These are phyloP conservation scores for Chaetomiaceae sp. DNA, from an alignment of 2,329 filamentous ascomycete species.

Conservation along the genomic window DNA sequence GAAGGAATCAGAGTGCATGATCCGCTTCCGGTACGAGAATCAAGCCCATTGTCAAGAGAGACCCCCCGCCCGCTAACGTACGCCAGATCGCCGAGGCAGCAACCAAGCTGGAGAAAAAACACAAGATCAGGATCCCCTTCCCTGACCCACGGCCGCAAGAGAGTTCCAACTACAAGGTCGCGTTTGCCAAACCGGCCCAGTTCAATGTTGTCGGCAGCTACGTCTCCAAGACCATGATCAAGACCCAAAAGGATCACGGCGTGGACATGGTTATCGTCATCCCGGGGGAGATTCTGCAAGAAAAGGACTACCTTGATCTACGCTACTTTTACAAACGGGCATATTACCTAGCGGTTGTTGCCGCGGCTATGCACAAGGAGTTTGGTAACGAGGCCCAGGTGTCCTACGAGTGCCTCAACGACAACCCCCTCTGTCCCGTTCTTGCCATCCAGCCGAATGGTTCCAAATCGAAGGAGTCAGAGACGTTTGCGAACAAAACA, in stretches of 20 bases:
- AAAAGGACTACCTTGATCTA: slow-evolving; percentile 90
- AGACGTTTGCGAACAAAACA: slow-evolving; percentile 28
- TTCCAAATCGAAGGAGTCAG: slow-evolving; percentile 24
- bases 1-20: slow-evolving; percentile 49
- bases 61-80: neutral
- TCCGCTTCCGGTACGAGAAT: slow-evolving; percentile 43
- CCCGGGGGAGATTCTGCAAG: slow-evolving; percentile 74
- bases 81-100: slow-evolving; percentile 63
- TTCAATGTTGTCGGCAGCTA: slow-evolving; percentile 91
- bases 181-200: slow-evolving; percentile 68
- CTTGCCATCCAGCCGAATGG: slow-evolving; percentile 42
- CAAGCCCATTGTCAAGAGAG: neutral
- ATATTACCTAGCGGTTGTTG: slow-evolving; percentile 82
- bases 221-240: slow-evolving; percentile 68
- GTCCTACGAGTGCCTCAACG: slow-evolving; percentile 63
- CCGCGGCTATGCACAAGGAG: slow-evolving; percentile 61
- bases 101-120: slow-evolving; percentile 61
- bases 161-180: slow-evolving; percentile 76
- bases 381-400: slow-evolving; percentile 52
- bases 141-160: slow-evolving; percentile 72
- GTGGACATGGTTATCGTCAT: slow-evolving; percentile 87
- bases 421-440: slow-evolving; percentile 73
- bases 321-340: slow-evolving; percentile 93
- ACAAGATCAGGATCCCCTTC: slow-evolving; percentile 73
- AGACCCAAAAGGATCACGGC: slow-evolving; percentile 52